phyloP scores from a whole-genome alignment of 352 stramenopile species.

The Phytopythium helicoides region DNA sequence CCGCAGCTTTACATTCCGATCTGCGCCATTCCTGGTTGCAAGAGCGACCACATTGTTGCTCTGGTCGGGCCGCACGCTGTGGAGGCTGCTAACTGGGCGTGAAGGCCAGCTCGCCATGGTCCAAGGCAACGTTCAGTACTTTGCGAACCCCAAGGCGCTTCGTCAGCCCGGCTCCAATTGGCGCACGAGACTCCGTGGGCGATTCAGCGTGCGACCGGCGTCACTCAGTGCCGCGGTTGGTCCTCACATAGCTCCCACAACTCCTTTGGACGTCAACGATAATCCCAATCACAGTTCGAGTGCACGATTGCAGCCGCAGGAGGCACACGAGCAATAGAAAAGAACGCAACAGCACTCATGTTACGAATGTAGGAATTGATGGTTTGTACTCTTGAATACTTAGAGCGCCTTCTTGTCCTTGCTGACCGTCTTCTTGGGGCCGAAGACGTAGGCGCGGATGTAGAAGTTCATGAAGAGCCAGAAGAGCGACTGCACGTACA shows the following conservation, averaged over 20 bases:
- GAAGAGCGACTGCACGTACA: slow-evolving; percentile 96
- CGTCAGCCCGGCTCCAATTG: background rate
- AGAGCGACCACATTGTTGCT: slow-evolving; percentile 22
- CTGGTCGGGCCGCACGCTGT: slow-evolving; percentile 17
- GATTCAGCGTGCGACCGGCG: slow-evolving; percentile 2
- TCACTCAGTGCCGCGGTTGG: too few species aligned
- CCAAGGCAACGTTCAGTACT: slow-evolving; percentile 19
- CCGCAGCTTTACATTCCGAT: slow-evolving; percentile 8
- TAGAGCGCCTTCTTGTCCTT: slow-evolving; percentile 40
- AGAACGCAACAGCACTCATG: background rate
- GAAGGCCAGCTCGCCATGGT: slow-evolving; percentile 13
- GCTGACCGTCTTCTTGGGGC: slow-evolving; percentile 28
- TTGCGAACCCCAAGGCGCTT: slow-evolving; percentile 9
- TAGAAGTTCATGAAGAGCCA: slow-evolving; percentile 97
- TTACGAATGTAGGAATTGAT: background rate
- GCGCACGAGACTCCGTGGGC: background rate
- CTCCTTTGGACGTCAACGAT: background rate
- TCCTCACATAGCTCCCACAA: background rate
- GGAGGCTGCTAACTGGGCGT: slow-evolving; percentile 9
- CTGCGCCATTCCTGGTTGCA: slow-evolving; percentile 18
- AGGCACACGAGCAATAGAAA: background rate
- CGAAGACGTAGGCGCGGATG: slow-evolving; percentile 87
- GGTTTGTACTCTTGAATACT: slow-evolving; percentile 3
- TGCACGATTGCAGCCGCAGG: background rate
- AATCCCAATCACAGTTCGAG: background rate